Evolutionary conservation across 2,329 filamentous ascomycete genomes (phyloP).

Genomic region (Cordyceps cicadae): DNA sequence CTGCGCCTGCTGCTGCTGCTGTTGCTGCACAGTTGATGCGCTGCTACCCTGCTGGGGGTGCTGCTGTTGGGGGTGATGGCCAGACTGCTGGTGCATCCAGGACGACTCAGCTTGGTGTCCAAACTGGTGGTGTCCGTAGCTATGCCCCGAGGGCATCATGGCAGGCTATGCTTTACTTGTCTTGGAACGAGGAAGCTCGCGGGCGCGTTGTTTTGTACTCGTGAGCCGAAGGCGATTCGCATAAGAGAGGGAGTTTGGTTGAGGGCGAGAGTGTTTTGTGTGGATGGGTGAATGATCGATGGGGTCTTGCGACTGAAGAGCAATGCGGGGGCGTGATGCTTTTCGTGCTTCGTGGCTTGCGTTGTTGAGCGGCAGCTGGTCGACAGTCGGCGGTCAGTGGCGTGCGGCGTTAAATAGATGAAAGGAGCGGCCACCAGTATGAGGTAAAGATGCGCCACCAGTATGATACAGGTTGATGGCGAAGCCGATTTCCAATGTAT

Average conservation of each 20-base stretch:
- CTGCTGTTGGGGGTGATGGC: conserved; percentile 44
- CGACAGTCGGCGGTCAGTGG: not conserved
- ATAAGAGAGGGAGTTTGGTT: not conserved
- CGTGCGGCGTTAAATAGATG: not conserved
- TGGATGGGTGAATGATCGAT: not conserved
- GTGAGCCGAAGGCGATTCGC: not conserved
- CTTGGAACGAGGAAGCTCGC: not conserved
- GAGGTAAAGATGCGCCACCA: too few species aligned
- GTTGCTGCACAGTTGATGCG: conserved; percentile 44
- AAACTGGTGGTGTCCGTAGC: conserved; percentile 62
- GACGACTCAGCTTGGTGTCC: conserved; percentile 52
- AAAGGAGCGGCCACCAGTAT: too few species aligned
- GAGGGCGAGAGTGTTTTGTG: not conserved
- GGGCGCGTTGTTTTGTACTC: not conserved
- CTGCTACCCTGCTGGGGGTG: conserved; percentile 46
- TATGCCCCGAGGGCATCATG: conserved; percentile 57
- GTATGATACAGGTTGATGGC: too few species aligned
- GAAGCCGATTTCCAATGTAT: too few species aligned
- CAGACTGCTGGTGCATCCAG: conserved; percentile 61
- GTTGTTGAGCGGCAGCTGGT: not conserved
- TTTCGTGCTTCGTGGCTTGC: not conserved
- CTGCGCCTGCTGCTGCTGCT: conserved; percentile 35
- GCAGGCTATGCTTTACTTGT: not conserved
- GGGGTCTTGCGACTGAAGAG: not conserved
- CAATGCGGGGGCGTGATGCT: not conserved